phyloP scores from a whole-genome alignment of 768 basidiomycete genomes.

The Pholiota conissans region DNA sequence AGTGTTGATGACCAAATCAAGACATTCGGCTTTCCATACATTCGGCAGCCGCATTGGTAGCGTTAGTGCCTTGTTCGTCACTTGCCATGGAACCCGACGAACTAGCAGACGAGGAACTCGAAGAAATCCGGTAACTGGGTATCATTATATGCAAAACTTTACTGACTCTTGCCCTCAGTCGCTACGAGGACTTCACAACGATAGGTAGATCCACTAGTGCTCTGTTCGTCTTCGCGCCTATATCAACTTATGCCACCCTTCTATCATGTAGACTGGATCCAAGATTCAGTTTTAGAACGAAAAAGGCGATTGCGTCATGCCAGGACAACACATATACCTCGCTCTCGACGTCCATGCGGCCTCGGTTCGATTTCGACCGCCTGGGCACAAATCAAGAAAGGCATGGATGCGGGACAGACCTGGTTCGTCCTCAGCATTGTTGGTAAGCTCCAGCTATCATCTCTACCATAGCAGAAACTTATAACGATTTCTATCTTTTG shows the following conservation, averaged over 20 bases:
- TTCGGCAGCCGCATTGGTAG: neutral
- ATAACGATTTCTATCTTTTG: neutral
- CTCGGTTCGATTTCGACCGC: conserved; percentile 52
- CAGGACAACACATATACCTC: conserved; percentile 41
- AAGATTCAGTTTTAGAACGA: conserved; percentile 90
- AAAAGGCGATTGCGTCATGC: conserved; percentile 70
- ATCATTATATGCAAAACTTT: conserved; percentile 10
- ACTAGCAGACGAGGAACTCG: conserved; percentile 66
- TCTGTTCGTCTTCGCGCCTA: conserved; percentile 11
- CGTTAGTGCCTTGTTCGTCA: neutral
- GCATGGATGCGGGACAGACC: conserved; percentile 74
- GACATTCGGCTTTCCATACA: neutral
- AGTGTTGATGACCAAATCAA: neutral
- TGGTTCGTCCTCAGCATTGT: conserved; percentile 93
- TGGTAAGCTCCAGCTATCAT: conserved; percentile 52
- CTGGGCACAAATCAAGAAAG: conserved; percentile 58
- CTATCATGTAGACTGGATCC: conserved; percentile 81
- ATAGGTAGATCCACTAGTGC: conserved; percentile 61
- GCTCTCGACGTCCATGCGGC: conserved; percentile 48
- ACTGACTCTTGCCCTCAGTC: conserved; percentile 43
- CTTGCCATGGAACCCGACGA: conserved; percentile 42
- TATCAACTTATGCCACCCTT: neutral
- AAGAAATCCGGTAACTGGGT: conserved; percentile 56
- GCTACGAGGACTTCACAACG: conserved; percentile 94
- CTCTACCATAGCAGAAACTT: neutral